These are phyloP conservation scores for Lactarius quietus DNA, from an alignment of 768 basidiomycete species.

Conservation along the genomic window DNA sequence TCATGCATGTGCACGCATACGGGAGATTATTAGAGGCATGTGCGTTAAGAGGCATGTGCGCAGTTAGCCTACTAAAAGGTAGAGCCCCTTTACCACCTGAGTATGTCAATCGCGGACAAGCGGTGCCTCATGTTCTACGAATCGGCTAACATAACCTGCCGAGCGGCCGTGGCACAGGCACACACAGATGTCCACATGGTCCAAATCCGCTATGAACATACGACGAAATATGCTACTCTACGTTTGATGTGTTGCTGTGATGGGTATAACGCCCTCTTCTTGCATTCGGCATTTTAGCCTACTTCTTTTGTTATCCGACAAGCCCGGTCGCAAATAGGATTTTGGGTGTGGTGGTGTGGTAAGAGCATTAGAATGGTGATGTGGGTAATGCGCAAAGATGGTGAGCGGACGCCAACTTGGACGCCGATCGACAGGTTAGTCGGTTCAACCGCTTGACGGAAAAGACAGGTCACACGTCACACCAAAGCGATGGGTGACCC, in stretches of 20 bases:
- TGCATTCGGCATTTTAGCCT: neutral
- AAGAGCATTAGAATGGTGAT: slow-evolving; percentile 46
- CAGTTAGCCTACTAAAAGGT: neutral
- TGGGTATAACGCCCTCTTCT: neutral
- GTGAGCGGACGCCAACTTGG: no score
- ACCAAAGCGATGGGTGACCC: slow-evolving; percentile 43
- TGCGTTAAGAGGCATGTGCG: neutral
- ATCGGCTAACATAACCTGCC: neutral
- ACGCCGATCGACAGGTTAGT: no score
- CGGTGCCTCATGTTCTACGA: neutral
- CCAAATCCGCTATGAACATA: neutral
- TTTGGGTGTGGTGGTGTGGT: slow-evolving; percentile 37
- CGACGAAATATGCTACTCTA: neutral
- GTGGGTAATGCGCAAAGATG: no score
- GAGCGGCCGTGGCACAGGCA: neutral
- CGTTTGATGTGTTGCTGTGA: neutral
- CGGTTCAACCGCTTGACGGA: neutral
- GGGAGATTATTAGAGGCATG: neutral
- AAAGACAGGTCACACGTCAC: neutral
- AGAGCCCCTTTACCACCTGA: neutral
- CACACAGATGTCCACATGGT: neutral
- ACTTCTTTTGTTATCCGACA: neutral
- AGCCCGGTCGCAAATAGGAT: slow-evolving; percentile 40
- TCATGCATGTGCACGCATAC: no score
- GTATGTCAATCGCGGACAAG: neutral